Evolutionary conservation across 2,329 filamentous ascomycete genomes (phyloP).

Genomic region (Zymoseptoria passerinii): DNA sequence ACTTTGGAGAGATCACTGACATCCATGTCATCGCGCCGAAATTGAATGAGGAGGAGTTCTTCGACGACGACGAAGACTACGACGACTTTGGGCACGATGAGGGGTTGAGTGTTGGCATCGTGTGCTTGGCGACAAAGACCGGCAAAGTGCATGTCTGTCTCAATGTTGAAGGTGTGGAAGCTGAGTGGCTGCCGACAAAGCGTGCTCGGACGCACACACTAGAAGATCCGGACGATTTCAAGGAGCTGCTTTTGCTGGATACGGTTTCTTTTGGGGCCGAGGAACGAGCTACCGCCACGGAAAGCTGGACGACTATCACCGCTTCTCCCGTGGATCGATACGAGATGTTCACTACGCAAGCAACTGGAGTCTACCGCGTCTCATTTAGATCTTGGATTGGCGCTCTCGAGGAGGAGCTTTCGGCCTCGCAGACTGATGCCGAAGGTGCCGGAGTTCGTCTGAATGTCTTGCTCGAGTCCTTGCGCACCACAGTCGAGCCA

Average conservation of each 20-base stretch:
- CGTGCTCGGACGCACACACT: constrained; percentile 19
- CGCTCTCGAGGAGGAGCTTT: constrained; percentile 49
- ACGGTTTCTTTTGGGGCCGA: constrained; percentile 29
- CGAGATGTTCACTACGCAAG: constrained; percentile 50
- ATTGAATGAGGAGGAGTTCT: constrained; percentile 45
- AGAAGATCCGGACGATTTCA: constrained; percentile 20
- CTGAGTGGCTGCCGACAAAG: constrained; percentile 51
- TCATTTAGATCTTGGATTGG: constrained; percentile 50
- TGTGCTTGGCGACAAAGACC: constrained; percentile 50
- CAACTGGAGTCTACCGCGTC: constrained; percentile 46
- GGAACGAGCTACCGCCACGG: constrained; percentile 12
- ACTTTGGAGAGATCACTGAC: constrained; percentile 52
- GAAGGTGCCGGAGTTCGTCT: constrained; percentile 50
- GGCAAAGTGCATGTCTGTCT: constrained; percentile 52
- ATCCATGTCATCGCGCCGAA: constrained; percentile 50
- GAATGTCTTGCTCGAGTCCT: constrained; percentile 46
- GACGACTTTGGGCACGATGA: constrained; percentile 29
- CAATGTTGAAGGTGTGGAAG: constrained; percentile 54
- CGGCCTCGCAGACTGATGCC: constrained; percentile 30
- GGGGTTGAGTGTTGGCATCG: constrained; percentile 48
- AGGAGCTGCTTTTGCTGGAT: constrained; percentile 33
- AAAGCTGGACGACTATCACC: constrained; percentile 48
- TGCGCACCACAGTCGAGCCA: constrained; percentile 41
- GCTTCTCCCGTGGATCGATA: constrained; percentile 48
- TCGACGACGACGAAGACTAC: constrained; percentile 44